Evolutionary conservation across 2,329 filamentous ascomycete genomes (phyloP), one percentile per base, ranked within the genome.

Genomic region (Parastagonospora nodorum): DNA sequence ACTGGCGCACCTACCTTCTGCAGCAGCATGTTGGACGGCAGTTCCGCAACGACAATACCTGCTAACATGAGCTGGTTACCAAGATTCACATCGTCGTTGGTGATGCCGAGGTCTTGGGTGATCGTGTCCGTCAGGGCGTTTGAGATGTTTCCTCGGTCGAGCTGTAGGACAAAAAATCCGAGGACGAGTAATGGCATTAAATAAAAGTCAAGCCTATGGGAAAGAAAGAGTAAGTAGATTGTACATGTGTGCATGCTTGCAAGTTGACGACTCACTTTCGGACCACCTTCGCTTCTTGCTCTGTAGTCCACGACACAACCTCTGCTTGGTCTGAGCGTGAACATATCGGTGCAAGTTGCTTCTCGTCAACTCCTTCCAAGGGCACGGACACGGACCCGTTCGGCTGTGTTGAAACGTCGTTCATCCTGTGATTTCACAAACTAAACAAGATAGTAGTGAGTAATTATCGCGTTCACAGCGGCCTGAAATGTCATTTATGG

Each of bases 41-140:
- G 67, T 45, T 76, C 75, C 3, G 74, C 72, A 5, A 67, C 57
- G 11, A 95, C 92, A 76, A 95, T 95, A 70, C 90, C 92, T 14
- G 83, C 82, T 72, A 90, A 92, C 77, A 93, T 92, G 11, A 88
- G 70, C 5, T 73, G 72, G 39, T 73, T 58, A 9, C 66, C 66
- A 16, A 67, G 51, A 37, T 68, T 69, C 58, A 66, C 64, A n/a
- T 67, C 52, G 43, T 62, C 51, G 35, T 63, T 61, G 1, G 47
- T 54, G 32, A 68, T 63, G 16, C 46, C 45, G 7, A 69, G 39
- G 44, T 68, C 63, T 42, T 60, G 57, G 48, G 63, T 61, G 42
- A 69, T 60, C 28, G 58, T 55, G 43, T 69, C 66, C 3, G 64
- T 65, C 15, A 69, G 52, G 14, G 66, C 66, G 14, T 69, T 67